These are phyloP conservation scores for Bauhinia variegata DNA, from an alignment of 306 rosid species.

Conservation along the genomic window DNA sequence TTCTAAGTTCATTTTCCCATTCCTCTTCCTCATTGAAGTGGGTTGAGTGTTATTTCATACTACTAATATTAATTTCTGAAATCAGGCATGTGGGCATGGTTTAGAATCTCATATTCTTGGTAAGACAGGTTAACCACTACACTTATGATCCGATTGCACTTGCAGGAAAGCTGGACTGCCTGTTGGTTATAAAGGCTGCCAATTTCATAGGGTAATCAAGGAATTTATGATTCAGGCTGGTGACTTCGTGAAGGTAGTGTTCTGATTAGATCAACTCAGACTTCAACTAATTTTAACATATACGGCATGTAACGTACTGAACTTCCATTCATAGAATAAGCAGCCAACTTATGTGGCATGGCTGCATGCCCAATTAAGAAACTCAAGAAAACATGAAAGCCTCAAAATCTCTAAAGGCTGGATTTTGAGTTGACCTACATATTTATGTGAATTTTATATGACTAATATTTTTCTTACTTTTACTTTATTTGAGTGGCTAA, in stretches of 20 bases:
- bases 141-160: constrained; percentile 22
- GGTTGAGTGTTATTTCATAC: neutral
- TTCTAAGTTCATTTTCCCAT: neutral
- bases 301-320: constrained; percentile 1
- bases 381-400: too few relatives aligned
- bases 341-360: neutral
- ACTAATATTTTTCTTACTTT: too few relatives aligned
- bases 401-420: too few relatives aligned
- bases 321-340: constrained; percentile 3
- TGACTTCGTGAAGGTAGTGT: constrained; percentile 76
- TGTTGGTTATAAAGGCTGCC: constrained; percentile 91
- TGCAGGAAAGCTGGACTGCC: constrained; percentile 93
- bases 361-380: constrained; percentile 4
- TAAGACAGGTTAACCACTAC: constrained; percentile 1
- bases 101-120: constrained; percentile 8
- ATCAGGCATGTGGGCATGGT: constrained; percentile 8
- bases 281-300: constrained; percentile 11
- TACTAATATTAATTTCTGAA: constrained; percentile 5
- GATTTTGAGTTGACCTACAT: too few relatives aligned
- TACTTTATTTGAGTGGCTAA: too few relatives aligned
- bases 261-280: constrained; percentile 8
- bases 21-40: neutral
- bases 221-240: constrained; percentile 99
- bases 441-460: too few relatives aligned
- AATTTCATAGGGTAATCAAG: constrained; percentile 96